Percentiles rank a stretch among this genome's conserved stretches.
phyloP scores from a whole-genome alignment of 352 stramenopile species.

The Globisporangium cystogenes region DNA sequence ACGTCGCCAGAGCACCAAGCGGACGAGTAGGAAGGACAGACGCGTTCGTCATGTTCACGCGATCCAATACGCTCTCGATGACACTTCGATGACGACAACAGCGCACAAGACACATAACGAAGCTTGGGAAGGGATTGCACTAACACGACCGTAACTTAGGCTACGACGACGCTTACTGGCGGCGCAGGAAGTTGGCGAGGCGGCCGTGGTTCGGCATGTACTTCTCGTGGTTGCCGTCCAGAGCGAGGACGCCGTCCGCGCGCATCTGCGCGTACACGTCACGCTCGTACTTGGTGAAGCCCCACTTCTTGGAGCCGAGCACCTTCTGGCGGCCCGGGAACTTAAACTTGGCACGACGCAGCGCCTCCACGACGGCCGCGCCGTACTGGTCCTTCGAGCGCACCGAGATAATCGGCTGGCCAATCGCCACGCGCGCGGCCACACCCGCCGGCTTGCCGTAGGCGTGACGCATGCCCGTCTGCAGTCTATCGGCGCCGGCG shows the following conservation, averaged over 20 bases:
- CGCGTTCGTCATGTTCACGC: too few relatives aligned
- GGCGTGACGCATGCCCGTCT: slow-evolving; percentile 98
- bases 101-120: neutral
- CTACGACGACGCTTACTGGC: slow-evolving; percentile 9
- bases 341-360: slow-evolving; percentile 99
- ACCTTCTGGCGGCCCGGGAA: slow-evolving; percentile 99
- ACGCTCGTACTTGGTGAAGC: slow-evolving; percentile 98
- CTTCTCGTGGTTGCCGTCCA: slow-evolving; percentile 99
- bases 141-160: slow-evolving; percentile 14
- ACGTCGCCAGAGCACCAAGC: neutral
- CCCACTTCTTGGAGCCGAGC: slow-evolving; percentile 99
- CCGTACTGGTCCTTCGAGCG: slow-evolving; percentile 95
- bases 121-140: slow-evolving; percentile 8
- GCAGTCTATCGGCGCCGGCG: slow-evolving; percentile 97
- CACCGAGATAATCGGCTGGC: slow-evolving; percentile 98
- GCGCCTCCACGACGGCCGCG: slow-evolving; percentile 93
- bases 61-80: too few relatives aligned
- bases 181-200: slow-evolving; percentile 40
- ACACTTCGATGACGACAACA: too few relatives aligned
- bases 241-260: slow-evolving; percentile 89
- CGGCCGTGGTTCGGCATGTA: slow-evolving; percentile 89
- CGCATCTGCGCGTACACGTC: slow-evolving; percentile 97
- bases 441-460: slow-evolving; percentile 99
- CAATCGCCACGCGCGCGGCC: slow-evolving; percentile 98
- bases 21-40: neutral